A percentile compares a stretch with the other conserved stretches of the same genome.
These are phyloP conservation scores for Lycium barbarum DNA, from an alignment of 257 asterid genomes.

Conservation along the genomic window DNA sequence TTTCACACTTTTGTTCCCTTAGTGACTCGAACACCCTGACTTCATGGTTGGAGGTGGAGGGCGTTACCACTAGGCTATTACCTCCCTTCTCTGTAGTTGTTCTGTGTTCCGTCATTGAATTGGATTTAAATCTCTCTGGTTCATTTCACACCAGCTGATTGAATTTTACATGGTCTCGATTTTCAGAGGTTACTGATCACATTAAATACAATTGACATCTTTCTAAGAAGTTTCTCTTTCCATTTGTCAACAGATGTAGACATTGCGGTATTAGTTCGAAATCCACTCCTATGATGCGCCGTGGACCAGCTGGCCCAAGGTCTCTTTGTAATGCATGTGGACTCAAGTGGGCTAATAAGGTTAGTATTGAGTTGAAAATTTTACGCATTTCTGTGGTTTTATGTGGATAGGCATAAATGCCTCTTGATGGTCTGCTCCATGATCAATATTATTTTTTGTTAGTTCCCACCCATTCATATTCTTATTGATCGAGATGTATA, in stretches of 20 bases:
- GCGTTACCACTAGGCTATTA: neutral
- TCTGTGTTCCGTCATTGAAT: conserved; percentile 12
- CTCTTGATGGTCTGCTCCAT: neutral
- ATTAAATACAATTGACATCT: neutral
- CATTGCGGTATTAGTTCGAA: conserved; percentile 93
- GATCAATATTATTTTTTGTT: neutral
- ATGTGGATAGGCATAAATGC: neutral
- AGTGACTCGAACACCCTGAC: neutral
- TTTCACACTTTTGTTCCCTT: neutral
- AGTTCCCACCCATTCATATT: conserved; percentile 21
- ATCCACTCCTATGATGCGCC: conserved; percentile 98
- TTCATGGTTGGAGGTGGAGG: conserved; percentile 13
- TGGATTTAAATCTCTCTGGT: neutral
- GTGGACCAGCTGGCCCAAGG: conserved; percentile 96
- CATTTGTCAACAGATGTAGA: conserved; percentile 64
- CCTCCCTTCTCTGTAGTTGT: conserved; percentile 6
- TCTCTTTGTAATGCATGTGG: conserved; percentile 97
- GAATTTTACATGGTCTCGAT: neutral
- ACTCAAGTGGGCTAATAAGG: conserved; percentile 96
- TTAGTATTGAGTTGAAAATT: conserved; percentile 34
- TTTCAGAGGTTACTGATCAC: neutral
- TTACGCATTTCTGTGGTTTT: neutral
- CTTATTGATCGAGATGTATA: neutral
- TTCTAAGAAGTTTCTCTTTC: conserved; percentile 14
- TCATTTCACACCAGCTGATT: neutral